Percentiles rank a stretch among this genome's conserved stretches.
Conservation (phyloP, 2,329 filamentous ascomycete genomes). For the Hymenoscyphus infarciens region DNA sequence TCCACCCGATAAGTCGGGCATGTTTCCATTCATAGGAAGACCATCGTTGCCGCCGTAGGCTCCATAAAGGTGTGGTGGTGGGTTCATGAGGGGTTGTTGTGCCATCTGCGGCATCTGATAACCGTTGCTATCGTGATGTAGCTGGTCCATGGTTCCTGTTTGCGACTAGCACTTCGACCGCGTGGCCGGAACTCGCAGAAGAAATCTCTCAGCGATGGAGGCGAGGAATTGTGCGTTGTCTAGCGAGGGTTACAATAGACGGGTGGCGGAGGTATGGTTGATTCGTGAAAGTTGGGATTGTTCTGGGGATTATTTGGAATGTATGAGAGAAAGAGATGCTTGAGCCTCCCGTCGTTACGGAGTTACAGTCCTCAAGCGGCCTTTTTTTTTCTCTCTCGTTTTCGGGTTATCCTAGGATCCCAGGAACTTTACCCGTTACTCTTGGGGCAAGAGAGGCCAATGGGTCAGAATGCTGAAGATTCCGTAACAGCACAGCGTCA, state of each 20-base stretch:
- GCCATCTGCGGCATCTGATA: slow-evolving; percentile 61
- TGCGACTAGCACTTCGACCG: slow-evolving; percentile 21
- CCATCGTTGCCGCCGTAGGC: slow-evolving; percentile 56
- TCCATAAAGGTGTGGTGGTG: slow-evolving; percentile 67
- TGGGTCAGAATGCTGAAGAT: neutral
- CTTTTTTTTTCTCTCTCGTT: too few species aligned
- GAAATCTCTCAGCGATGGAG: neutral
- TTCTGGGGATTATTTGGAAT: too few species aligned
- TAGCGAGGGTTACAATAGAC: neutral
- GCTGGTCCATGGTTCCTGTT: slow-evolving; percentile 32
- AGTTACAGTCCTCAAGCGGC: neutral
- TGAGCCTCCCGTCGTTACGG: too few species aligned
- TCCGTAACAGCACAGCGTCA: slow-evolving; percentile 1
- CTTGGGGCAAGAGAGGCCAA: neutral
- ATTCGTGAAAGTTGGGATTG: neutral
- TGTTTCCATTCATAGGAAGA: slow-evolving; percentile 53
- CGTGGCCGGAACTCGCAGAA: slow-evolving; percentile 8
- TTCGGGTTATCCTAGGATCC: slow-evolving; percentile 5
- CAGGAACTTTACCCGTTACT: neutral
- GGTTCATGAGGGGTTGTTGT: slow-evolving; percentile 59
- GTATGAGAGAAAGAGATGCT: too few species aligned
- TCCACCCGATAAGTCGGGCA: slow-evolving; percentile 55
- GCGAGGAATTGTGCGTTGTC: neutral
- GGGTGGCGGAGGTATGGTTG: neutral
- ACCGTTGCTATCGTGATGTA: slow-evolving; percentile 37